Base-by-base conservation (phyloP, 2,329 filamentous ascomycete genomes). In the Ophiostoma ulmi region DNA sequence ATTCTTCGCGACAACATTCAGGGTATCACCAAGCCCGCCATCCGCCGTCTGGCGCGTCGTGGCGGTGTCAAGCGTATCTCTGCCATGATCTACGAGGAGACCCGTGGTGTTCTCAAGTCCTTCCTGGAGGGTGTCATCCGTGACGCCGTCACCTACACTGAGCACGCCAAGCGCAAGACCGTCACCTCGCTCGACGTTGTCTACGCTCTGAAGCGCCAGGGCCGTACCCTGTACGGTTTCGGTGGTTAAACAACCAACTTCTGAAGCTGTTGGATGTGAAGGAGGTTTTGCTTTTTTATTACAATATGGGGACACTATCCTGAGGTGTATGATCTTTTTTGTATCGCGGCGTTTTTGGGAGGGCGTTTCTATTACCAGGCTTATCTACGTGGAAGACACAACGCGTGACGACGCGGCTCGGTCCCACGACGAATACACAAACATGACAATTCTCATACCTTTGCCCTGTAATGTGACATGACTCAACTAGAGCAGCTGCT, bases 21-120 rank as follows among this genome's bases (percentile, higher is more conserved):
- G 87, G 94, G 94, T 85, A 97, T 97, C 81, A 97, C 94, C 80
- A 97, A 97, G 91, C 94, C 94, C 79, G 94, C 94, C 79, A 97
- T 97, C 84, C 91, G 94, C 80, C 94, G 94, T 96, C 93, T 97
- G 82, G 94, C 94, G 76, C 94, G 94, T 85, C 93, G 94, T 95
- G 94, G 94, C 84, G 94, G 94, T 94, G 94, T 97, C 88, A 97
- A 97, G 92, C 94, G 94, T 97, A 97, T 97, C 80, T 97, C 93
- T 79, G 94, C 94, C 81, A 22, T n/a, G 88, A 91, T 91, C 82
- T 91, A 91, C 85, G 89, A 91, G 81, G 89, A 91, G 85, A 91
- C 89, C 74, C 89, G 89, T 76, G 88, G 88, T 85, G 89, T 91
- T 74, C 87, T 91, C 78, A 91, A 91, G 87, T 89, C 89, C 76